phyloP scores from a whole-genome alignment of 2,329 filamentous ascomycete species.

The Fonsecaea monophora region DNA sequence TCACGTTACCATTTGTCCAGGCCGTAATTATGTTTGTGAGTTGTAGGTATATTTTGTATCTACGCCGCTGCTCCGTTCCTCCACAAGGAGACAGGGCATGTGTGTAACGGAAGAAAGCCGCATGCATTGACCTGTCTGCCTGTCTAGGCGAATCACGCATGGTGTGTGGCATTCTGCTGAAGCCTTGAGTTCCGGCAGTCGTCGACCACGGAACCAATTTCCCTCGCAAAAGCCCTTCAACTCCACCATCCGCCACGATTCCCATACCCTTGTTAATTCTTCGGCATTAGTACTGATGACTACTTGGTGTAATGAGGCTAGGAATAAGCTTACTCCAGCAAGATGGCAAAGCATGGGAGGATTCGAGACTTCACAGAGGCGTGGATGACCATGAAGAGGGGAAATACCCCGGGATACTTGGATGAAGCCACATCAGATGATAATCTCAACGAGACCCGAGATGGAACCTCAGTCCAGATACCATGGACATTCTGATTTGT shows the following conservation, averaged over 20 bases:
- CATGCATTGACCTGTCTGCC: background rate
- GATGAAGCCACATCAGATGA: background rate
- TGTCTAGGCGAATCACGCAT: background rate
- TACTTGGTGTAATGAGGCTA: background rate
- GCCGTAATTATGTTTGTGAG: background rate
- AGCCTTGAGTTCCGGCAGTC: background rate
- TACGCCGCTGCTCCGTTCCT: background rate
- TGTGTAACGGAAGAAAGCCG: background rate
- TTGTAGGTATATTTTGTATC: background rate
- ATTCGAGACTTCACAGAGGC: background rate
- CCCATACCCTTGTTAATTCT: background rate
- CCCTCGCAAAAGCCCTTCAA: background rate
- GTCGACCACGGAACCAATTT: background rate
- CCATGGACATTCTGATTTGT: background rate
- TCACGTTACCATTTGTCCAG: background rate
- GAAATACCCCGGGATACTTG: background rate
- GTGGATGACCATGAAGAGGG: background rate
- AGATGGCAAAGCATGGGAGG: background rate
- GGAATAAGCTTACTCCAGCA: background rate
- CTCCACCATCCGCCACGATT: background rate
- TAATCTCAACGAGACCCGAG: background rate
- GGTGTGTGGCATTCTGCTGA: background rate
- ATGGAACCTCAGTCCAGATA: background rate
- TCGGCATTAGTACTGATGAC: background rate
- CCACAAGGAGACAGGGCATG: background rate